These are phyloP conservation scores for Aspergillus arachidicola DNA, from an alignment of 2,329 filamentous ascomycete species.

Conservation along the genomic window DNA sequence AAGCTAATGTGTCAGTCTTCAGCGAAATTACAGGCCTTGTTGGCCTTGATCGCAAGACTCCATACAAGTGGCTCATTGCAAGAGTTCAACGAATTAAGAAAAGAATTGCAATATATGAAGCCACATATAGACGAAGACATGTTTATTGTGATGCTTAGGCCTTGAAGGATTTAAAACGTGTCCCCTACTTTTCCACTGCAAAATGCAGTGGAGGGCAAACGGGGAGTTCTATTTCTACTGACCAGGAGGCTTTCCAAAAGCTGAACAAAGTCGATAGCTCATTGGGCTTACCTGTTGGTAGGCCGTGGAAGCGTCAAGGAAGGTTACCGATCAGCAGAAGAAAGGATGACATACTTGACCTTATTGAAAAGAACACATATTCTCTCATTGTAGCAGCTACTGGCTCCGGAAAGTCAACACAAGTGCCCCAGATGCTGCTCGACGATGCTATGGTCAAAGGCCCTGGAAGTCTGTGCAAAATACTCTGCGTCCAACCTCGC, in stretches of 20 bases:
- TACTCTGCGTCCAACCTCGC: conserved; percentile 55
- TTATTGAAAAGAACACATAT: conserved; percentile 45
- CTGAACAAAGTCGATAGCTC: not conserved
- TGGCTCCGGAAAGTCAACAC: conserved; percentile 52
- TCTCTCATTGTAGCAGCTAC: conserved; percentile 52
- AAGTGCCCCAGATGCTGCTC: conserved; percentile 57
- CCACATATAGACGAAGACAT: not conserved
- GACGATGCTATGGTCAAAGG: conserved; percentile 48
- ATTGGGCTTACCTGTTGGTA: not conserved
- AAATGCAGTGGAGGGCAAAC: not conserved
- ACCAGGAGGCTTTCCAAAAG: not conserved
- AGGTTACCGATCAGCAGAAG: conserved; percentile 46
- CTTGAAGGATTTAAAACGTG: not conserved
- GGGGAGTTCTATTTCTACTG: too few species aligned
- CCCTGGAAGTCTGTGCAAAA: conserved; percentile 48
- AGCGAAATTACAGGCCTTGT: not conserved
- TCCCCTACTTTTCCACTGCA: not conserved
- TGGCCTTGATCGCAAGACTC: not conserved
- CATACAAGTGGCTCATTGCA: not conserved
- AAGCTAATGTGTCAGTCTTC: not conserved
- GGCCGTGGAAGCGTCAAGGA: not conserved
- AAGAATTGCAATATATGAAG: not conserved
- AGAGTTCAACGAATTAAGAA: not conserved
- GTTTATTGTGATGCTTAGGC: not conserved
- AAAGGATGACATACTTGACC: conserved; percentile 37